Base-by-base conservation (phyloP, 495 filamentous ascomycete genomes). In the Podospora sp. region DNA sequence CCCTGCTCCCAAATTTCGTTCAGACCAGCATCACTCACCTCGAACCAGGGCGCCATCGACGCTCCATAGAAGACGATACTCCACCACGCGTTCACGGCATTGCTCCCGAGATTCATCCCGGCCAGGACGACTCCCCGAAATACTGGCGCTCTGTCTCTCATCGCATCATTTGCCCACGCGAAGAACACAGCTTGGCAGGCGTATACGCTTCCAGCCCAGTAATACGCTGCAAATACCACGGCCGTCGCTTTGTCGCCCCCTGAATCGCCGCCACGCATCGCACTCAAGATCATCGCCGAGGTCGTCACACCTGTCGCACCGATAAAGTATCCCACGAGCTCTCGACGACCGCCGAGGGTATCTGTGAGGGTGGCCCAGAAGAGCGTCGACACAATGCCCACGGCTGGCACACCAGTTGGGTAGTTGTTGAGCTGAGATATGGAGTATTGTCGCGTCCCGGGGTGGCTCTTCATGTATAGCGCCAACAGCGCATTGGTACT, bases 31-130 rank as follows among this genome's bases (percentile, higher is more conserved):
- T 46, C 5, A 55, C 52, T 11, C 8, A 55, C 52, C 79, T 82
- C 59, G 67, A 90, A 90, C 71, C 80, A 80, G 16, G 87, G 87
- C 52, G 87, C 88, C 72, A 83, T 79, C 26, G 79, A 74, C 6
- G 86, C 85, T 1, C 81, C 82, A 67, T 89, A 90, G 72, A 90
- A 89, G 18, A 90, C 60, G 26, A 90, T 83, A 56, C 81, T 85
- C 88, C 88, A 90, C 84, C 84, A 88, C 5, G 85, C 84, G 71
- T 88, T 85, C 0, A 88, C 75, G 7, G 84, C 84, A 73, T 85
- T 86, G 60, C 77, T 85, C 6, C 83, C 81, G 78, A 86, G 76
- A 65, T 89, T 88, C 85, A 87, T 87, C 49, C 82, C 81, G 7
- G 83, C 84, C 65, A 87, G 79, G 6, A 86, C 81, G 2, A 86